A percentile compares a stretch with the other conserved stretches of the same genome.
Conservation (phyloP, 2,329 filamentous ascomycete genomes). For the Calonectria leucothoes region DNA sequence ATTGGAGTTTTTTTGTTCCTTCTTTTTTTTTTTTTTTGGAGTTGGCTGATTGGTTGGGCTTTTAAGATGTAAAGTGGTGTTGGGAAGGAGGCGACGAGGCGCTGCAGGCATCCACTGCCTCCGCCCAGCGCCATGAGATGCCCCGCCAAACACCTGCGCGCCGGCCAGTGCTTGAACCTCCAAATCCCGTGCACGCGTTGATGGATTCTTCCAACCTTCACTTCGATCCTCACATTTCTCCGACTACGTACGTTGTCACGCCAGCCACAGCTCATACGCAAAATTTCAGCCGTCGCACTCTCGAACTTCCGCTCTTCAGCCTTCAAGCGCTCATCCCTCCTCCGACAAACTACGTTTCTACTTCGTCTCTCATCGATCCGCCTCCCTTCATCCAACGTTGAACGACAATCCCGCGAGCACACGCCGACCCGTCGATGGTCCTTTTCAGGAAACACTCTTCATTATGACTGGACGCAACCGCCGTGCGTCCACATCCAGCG, state of each 20-base stretch:
- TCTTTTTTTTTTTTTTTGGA: too few relatives aligned
- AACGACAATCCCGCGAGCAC: background rate
- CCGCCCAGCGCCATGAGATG: background rate
- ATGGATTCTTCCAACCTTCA: background rate
- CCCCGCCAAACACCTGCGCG: background rate
- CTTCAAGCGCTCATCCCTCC: background rate
- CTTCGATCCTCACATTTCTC: background rate
- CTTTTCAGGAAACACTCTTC: constrained; percentile 24
- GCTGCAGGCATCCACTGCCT: background rate
- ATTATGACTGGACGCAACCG: constrained; percentile 57
- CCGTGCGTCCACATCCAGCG: constrained; percentile 58
- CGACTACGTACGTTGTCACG: background rate
- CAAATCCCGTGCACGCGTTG: background rate
- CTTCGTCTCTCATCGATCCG: background rate
- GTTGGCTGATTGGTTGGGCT: background rate
- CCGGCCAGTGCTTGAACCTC: background rate
- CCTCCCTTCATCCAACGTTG: background rate
- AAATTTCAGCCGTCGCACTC: background rate
- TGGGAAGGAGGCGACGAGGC: background rate
- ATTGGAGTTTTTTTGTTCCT: background rate
- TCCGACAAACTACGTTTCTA: background rate
- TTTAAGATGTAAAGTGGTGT: background rate
- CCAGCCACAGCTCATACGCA: background rate
- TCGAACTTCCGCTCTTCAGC: background rate
- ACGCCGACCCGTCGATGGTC: constrained; percentile 26